Evolutionary conservation across 2,329 filamentous ascomycete species (phyloP).

Genomic region (Reticulascus tulasneorum): DNA sequence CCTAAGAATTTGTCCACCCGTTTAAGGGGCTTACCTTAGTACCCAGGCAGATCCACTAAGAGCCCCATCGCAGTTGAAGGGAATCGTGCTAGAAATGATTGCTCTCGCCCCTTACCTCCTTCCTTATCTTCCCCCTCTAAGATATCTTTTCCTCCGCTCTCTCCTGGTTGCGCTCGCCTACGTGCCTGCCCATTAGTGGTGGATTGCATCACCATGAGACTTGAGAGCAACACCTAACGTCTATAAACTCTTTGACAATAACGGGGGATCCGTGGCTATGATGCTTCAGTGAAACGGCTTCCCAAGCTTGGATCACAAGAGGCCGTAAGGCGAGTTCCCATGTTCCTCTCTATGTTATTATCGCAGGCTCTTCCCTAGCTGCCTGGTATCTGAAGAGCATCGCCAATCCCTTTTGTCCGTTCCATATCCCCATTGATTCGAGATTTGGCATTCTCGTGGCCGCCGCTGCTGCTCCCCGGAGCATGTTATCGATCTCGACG

Average conservation of each 20-base stretch:
- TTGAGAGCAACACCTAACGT: conserved; percentile 21
- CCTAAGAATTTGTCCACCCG: too few relatives aligned
- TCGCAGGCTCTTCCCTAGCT: conserved; percentile 12
- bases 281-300: conserved; percentile 20
- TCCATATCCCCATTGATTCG: conserved; percentile 30
- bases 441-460: conserved; percentile 27
- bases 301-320: conserved; percentile 21
- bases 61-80: too few relatives aligned
- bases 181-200: too few relatives aligned
- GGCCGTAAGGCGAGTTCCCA: conserved; percentile 22
- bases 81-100: too few relatives aligned
- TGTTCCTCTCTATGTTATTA: conserved; percentile 23
- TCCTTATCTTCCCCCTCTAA: too few relatives aligned
- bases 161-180: too few relatives aligned
- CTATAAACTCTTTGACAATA: conserved; percentile 18
- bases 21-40: too few relatives aligned
- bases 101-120: too few relatives aligned
- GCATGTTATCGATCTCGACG: conserved; percentile 17
- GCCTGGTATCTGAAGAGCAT: conserved; percentile 25
- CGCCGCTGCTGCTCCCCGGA: conserved; percentile 19
- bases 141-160: too few relatives aligned
- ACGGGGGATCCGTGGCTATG: conserved; percentile 14
- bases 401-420: conserved; percentile 26
- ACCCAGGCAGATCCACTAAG: too few relatives aligned
- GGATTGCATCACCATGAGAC: conserved; percentile 27